Percentiles rank a stretch among this genome's conserved stretches.
These are phyloP conservation scores for Ustilago lituana DNA, from an alignment of 1,284 basidiomycete genomes.

Conservation along the genomic window DNA sequence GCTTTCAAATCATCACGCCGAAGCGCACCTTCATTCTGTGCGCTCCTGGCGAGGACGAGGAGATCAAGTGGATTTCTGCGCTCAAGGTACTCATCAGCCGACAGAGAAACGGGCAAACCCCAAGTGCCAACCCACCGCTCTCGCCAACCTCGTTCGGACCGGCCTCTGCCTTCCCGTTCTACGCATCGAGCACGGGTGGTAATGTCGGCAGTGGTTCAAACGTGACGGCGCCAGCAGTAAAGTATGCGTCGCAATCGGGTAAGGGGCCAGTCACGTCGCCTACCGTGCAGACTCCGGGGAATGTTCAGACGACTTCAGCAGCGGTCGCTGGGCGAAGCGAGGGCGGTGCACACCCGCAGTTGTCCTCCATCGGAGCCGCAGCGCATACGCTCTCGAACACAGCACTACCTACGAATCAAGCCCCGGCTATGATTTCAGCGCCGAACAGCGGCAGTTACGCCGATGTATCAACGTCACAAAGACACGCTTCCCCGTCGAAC, in stretches of 20 bases:
- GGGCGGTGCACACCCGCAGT: background rate
- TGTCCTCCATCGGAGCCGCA: conserved; percentile 40
- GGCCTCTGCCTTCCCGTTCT: conserved; percentile 25
- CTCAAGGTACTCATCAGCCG: conserved; percentile 82
- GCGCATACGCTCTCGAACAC: conserved; percentile 29
- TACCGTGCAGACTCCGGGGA: background rate
- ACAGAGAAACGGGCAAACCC: conserved; percentile 43
- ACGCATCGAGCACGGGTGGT: conserved; percentile 1
- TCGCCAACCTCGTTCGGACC: conserved; percentile 25
- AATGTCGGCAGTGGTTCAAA: conserved; percentile 1
- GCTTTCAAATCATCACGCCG: conserved; percentile 95
- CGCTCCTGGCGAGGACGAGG: conserved; percentile 95
- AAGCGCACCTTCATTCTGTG: conserved; percentile 88
- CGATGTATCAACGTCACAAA: background rate
- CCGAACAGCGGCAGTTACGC: background rate
- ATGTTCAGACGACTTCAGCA: background rate
- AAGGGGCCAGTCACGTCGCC: conserved; percentile 7
- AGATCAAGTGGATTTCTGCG: conserved; percentile 97
- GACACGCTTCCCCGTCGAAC: conserved; percentile 3
- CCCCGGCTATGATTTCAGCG: background rate
- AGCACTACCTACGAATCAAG: background rate
- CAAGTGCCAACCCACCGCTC: conserved; percentile 18
- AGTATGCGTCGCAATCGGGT: conserved; percentile 4
- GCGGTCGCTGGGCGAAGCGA: background rate
- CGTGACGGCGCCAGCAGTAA: conserved; percentile 10